Base-by-base conservation (phyloP, 371 early-diverging fungal genomes). In the Mucor circinelloides region DNA sequence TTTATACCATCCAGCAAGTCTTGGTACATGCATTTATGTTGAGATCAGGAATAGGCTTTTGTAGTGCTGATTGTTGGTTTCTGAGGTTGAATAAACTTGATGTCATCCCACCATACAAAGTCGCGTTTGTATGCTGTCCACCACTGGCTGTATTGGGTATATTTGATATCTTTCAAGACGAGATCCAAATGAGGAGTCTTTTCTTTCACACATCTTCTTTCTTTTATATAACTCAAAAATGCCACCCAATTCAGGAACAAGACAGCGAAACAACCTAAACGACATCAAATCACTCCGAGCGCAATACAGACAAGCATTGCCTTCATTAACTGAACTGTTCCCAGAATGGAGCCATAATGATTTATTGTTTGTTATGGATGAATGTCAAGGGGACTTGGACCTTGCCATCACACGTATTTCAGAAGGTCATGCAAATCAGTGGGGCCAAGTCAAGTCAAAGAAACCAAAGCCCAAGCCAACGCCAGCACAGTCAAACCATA, bases 331-430 rank as follows among this genome's bases (percentile, higher is more conserved):
- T 34, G 73, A 73, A 48, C 44, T 73, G 19, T 73, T 73, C 66
- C 73, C 73, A 3, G 64, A 62, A 8, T 73, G 66, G 66, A 73
- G 69, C 21, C 69, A 63, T 38, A 69, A 73, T 34, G 73, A 73
- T 66, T 56, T 73, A 30, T 44, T 69, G n/a, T 73, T 69, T 66
- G 69, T 66, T 6, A 69, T 73, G 69, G 69, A 73, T 38, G 73
- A 73, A 55, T 68, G 69, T 60, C 65, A 73, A 63, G 73, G 73
- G 27, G 73, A 73, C 17, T 27, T 73, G n/a, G 66, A 73, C 42
- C 15, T 73, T 6, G 66, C 69, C n/a, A 68, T 73, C 58, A 57
- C 60, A 27, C 69, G 73, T 19, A 73, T 73, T 13, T 63, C 73
- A 19, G 69, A 73, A 63, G 73, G 72, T 23, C 50, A 72, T 38